phyloP scores from a whole-genome alignment of 306 rosid species.

The Cajanus cajan region DNA sequence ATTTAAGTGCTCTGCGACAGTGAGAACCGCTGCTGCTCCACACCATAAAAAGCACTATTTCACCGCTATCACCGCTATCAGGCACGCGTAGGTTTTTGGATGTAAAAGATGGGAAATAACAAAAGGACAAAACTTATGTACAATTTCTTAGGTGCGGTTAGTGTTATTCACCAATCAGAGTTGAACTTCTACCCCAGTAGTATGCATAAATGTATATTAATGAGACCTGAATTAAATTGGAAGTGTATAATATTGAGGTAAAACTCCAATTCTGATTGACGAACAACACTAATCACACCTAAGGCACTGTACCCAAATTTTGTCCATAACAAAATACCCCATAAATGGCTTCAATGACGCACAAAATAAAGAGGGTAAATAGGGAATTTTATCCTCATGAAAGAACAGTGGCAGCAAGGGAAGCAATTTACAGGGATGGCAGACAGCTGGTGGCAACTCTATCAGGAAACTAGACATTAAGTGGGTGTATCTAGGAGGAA shows the following conservation, averaged over 20 bases:
- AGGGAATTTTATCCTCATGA: background rate
- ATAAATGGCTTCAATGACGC: background rate
- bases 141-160: too few relatives aligned
- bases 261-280: too few relatives aligned
- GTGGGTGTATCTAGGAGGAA: background rate
- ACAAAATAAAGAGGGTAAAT: background rate
- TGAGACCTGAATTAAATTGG: too few relatives aligned
- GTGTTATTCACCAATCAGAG: too few relatives aligned
- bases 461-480: background rate
- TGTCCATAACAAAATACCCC: background rate
- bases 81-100: background rate
- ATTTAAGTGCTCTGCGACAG: background rate
- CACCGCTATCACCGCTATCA: background rate
- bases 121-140: too few relatives aligned
- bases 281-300: too few relatives aligned
- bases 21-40: too few relatives aligned
- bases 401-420: background rate
- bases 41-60: too few relatives aligned
- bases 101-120: background rate
- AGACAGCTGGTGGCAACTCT: background rate
- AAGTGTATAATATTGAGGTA: too few relatives aligned
- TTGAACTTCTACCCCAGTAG: too few relatives aligned
- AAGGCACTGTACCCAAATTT: too few relatives aligned
- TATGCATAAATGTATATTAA: too few relatives aligned
- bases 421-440: background rate